phyloP scores from a whole-genome alignment of 2,329 filamentous ascomycete species.

The Rhynchosporium agropyri region DNA sequence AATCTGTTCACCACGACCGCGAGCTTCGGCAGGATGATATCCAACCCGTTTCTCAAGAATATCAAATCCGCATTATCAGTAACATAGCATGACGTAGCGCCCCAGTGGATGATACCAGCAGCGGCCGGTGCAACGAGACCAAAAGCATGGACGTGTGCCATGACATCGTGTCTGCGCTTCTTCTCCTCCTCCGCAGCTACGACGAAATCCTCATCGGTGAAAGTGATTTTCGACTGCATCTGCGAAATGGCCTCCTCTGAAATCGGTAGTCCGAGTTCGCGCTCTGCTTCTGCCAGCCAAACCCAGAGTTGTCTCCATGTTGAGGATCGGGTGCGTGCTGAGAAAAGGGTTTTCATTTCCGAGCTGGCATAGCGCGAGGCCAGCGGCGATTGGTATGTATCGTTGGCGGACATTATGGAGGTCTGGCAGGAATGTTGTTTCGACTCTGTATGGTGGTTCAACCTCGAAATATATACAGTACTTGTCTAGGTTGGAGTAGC shows the following conservation, averaged over 20 bases:
- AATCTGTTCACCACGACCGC: slow-evolving; percentile 79
- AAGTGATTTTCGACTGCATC: slow-evolving; percentile 72
- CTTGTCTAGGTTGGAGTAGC: too few relatives aligned
- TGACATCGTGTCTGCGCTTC: slow-evolving; percentile 65
- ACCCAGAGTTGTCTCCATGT: slow-evolving; percentile 69
- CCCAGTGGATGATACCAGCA: slow-evolving; percentile 73
- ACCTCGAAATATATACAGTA: too few relatives aligned
- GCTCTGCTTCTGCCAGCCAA: slow-evolving; percentile 78
- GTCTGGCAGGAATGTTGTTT: neutral
- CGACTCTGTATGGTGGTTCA: neutral
- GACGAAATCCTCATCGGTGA: slow-evolving; percentile 78
- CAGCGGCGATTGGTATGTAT: slow-evolving; percentile 68
- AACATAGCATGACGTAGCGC: slow-evolving; percentile 43
- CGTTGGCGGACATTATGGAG: slow-evolving; percentile 42
- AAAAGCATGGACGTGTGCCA: slow-evolving; percentile 70
- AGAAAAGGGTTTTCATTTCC: slow-evolving; percentile 82
- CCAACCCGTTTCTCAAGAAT: slow-evolving; percentile 63
- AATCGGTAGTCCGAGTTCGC: slow-evolving; percentile 78
- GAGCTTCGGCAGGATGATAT: slow-evolving; percentile 76
- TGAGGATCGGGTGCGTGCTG: slow-evolving; percentile 61
- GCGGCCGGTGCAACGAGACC: slow-evolving; percentile 74
- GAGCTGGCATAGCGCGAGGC: slow-evolving; percentile 67
- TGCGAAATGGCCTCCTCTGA: slow-evolving; percentile 73
- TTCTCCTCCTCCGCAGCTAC: slow-evolving; percentile 77
- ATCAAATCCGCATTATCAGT: slow-evolving; percentile 76